Evolutionary conservation across 163 green algal genomes (phyloP).

Genomic region (Scenedesmus sp.): DNA sequence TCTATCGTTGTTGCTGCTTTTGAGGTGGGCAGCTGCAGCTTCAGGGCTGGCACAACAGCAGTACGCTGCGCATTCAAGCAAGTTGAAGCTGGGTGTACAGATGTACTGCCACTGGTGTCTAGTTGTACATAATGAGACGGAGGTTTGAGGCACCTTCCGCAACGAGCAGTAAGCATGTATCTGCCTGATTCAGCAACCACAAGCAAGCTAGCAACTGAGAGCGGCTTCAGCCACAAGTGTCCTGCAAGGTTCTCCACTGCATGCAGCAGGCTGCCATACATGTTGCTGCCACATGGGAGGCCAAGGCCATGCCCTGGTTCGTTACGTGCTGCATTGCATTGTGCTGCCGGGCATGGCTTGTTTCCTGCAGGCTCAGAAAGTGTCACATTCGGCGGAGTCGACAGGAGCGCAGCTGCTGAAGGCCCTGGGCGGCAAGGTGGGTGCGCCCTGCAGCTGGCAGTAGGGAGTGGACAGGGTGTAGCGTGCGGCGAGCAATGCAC

Average conservation of each 20-base stretch:
- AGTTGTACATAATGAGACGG: too few relatives aligned
- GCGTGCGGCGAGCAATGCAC: not conserved
- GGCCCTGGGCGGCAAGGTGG: slow-evolving; percentile 42
- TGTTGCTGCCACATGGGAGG: not conserved
- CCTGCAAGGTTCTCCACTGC: not conserved
- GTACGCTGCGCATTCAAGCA: not conserved
- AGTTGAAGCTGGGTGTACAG: not conserved
- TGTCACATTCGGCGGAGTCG: not conserved
- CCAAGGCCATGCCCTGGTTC: not conserved
- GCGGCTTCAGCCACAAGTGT: not conserved
- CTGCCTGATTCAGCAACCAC: not conserved
- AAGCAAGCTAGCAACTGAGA: not conserved
- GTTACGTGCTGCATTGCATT: not conserved
- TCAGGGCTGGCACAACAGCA: not conserved
- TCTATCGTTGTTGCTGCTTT: slow-evolving; percentile 46
- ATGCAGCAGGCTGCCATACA: not conserved
- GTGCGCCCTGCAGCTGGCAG: not conserved
- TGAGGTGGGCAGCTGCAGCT: not conserved
- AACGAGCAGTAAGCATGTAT: not conserved
- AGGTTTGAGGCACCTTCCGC: not conserved
- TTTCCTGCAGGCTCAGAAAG: slow-evolving; percentile 26
- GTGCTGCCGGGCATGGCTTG: too few relatives aligned
- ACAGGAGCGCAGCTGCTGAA: slow-evolving; percentile 52
- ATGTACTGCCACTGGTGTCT: not conserved
- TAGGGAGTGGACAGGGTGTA: not conserved